Evolutionary conservation across 179 eudicot species (phyloP).

Genomic region (Spergularia azorica): DNA sequence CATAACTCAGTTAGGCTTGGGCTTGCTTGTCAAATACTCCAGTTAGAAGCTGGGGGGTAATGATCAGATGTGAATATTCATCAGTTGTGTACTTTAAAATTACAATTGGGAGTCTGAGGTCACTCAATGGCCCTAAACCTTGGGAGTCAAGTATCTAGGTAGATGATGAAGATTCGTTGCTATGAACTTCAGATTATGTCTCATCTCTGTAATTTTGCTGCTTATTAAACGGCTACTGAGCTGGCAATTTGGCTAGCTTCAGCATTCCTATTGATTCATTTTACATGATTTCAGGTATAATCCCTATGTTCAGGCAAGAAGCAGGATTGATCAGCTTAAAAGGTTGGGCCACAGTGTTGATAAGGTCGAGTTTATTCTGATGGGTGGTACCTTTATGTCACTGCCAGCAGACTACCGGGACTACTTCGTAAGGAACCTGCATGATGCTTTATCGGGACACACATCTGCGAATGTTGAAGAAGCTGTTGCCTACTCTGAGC

Average conservation of each 20-base stretch:
- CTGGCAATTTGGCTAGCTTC: background rate
- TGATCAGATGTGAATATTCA: no score
- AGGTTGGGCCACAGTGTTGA: slow-evolving; percentile 97
- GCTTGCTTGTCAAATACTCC: no score
- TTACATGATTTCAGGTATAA: slow-evolving; percentile 65
- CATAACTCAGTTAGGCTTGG: no score
- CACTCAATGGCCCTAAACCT: no score
- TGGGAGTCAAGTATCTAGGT: no score
- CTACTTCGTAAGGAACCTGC: slow-evolving; percentile 87
- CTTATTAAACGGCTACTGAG: background rate
- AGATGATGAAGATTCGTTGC: no score
- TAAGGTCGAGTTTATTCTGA: slow-evolving; percentile 97
- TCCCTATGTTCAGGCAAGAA: slow-evolving; percentile 95
- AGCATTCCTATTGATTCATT: slow-evolving; percentile 1
- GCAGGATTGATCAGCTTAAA: slow-evolving; percentile 98
- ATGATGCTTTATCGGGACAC: slow-evolving; percentile 97
- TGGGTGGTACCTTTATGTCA: slow-evolving; percentile 99
- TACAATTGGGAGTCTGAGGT: no score
- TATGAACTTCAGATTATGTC: no score
- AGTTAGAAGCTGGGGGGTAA: no score
- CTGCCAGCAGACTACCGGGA: slow-evolving; percentile 95
- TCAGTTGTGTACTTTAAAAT: no score
- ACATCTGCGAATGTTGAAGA: slow-evolving; percentile 97
- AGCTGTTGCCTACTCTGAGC: slow-evolving; percentile 96
- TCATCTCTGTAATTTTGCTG: no score